Evolutionary conservation across 345 rosid species (phyloP).

Genomic region (Trapa bicornis): DNA sequence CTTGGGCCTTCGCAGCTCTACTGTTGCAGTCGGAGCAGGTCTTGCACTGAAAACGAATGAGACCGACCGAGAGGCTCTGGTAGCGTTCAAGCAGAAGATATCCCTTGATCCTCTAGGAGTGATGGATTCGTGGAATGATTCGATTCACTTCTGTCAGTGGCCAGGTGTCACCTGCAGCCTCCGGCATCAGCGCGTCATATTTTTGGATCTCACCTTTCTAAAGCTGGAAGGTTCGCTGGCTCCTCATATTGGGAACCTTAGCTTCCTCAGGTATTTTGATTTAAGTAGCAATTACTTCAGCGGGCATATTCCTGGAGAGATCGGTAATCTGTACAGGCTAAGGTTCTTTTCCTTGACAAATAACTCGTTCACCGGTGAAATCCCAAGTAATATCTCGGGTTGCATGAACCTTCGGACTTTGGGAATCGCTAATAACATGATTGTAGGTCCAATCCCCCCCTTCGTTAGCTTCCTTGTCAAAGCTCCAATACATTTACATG

Average conservation of each 20-base stretch:
- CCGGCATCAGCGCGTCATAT: background rate
- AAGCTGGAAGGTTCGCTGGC: background rate
- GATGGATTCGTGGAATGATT: conserved; percentile 3
- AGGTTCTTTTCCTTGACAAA: background rate
- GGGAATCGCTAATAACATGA: background rate
- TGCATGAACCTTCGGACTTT: background rate
- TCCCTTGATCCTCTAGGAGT: background rate
- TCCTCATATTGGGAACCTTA: conserved; percentile 1
- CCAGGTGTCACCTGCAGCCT: background rate
- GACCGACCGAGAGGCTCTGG: conserved; percentile 2
- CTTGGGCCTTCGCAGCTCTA: background rate
- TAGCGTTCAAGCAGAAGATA: conserved; percentile 5
- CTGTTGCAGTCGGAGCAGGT: background rate
- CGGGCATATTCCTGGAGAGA: conserved; percentile 1
- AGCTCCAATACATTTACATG: background rate
- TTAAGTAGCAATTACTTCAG: conserved; percentile 3
- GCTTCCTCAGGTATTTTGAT: background rate
- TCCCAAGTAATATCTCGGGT: conserved; percentile 2
- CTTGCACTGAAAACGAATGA: background rate
- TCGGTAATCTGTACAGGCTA: background rate
- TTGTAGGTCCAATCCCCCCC: background rate
- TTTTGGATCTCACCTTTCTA: background rate
- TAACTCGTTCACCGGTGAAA: conserved; percentile 2
- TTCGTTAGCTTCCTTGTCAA: background rate
- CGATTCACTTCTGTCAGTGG: conserved; percentile 6